Conservation (phyloP, 768 basidiomycete species). For the Phallus indusiatus region DNA sequence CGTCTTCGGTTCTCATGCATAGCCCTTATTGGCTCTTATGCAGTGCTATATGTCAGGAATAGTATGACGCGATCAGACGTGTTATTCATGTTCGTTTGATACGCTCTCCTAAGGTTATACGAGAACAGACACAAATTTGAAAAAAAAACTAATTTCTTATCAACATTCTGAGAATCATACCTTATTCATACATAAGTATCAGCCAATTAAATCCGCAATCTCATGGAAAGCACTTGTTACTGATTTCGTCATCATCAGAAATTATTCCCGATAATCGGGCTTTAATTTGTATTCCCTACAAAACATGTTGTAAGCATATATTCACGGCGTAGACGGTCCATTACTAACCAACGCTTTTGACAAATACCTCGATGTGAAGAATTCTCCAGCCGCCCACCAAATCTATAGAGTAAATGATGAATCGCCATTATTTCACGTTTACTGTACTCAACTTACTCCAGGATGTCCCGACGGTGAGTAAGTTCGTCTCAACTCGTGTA, state of each 20-base stretch:
- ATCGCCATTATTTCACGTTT: neutral
- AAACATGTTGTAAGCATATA: neutral
- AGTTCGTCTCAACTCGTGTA: slow-evolving; percentile 29
- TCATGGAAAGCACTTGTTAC: neutral
- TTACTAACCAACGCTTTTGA: slow-evolving; percentile 30
- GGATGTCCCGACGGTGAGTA: slow-evolving; percentile 35
- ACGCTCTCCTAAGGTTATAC: too few relatives aligned
- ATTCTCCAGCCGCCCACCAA: slow-evolving; percentile 23
- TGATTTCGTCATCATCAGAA: neutral
- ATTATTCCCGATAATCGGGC: slow-evolving; percentile 22
- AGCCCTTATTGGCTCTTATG: too few relatives aligned
- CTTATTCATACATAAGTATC: too few relatives aligned
- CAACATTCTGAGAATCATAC: too few relatives aligned
- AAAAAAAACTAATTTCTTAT: too few relatives aligned
- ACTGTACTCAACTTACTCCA: slow-evolving; percentile 13
- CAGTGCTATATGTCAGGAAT: too few relatives aligned
- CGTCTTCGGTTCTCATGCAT: too few relatives aligned
- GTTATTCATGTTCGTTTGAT: too few relatives aligned
- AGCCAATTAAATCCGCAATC: too few relatives aligned
- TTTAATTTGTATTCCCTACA: slow-evolving; percentile 28
- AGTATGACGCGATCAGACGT: too few relatives aligned
- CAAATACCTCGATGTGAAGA: slow-evolving; percentile 21
- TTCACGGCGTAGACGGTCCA: neutral
- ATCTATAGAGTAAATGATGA: neutral
- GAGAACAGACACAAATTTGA: too few relatives aligned